Evolutionary conservation across 208 protist genomes (phyloP), one percentile per base, ranked within the genome.

Genomic region (Kentomonas sorsogonicus): DNA sequence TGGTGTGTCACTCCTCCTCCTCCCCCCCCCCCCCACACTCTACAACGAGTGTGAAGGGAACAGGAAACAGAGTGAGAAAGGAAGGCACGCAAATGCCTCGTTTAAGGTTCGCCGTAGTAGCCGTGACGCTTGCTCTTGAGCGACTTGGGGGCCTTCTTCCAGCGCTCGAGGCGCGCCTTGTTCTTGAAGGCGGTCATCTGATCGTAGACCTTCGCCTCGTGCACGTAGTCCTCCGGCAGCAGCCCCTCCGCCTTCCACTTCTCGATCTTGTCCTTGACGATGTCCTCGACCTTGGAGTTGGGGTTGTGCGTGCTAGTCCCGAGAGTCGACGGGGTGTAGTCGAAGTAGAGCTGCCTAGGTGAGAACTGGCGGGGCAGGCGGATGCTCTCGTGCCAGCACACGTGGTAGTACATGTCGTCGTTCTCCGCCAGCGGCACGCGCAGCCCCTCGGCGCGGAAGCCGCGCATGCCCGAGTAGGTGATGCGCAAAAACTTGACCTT

Each of bases 201-300:
- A 73, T 94, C 84, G 68, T 91, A 92, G 5, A 94, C 79, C 38
- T 73, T 73, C 34, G 89, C 87, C 50, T 90, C 83, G 63, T 94
- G 78, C 15, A 87, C 81, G 64, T 95, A 95, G 56, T 95, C 89
- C 45, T 89, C 77, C 0, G 89, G 89, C 33, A 95, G 61, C 50
- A 93, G 57, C 13, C 89, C 89, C 58, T 95, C 89, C 26, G 74
- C 52, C 70, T 95, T 95, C 89, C 89, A 95, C 63, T 89, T 86
- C 27, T 93, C 80, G 60, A 95, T 92, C 66, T 93, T 92, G 22
- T 95, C 83, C 77, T 95, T 91, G 16, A 95, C 81, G 60, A 95
- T 91, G 45, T 89, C 86, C 13, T 95, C 85, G 58, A 95, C 83
- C 72, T 92, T 92, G 4, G 80, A 75, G 41, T 89, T 91, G 16